Base-by-base conservation (phyloP, 108 stramenopile genomes). In the Skeletonema grethae region DNA sequence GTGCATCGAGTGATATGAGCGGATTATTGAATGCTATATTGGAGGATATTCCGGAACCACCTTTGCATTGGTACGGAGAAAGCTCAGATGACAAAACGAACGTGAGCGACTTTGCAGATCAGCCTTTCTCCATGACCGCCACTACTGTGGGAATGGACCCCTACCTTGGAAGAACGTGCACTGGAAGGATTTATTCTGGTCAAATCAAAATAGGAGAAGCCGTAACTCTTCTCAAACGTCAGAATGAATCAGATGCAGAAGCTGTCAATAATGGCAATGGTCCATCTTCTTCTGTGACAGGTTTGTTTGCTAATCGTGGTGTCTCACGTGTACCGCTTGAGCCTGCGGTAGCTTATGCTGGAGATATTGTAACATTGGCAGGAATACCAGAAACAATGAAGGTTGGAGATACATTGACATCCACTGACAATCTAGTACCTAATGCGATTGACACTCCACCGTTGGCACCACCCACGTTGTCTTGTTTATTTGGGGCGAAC, bases 401-500 rank as follows among this genome's bases (percentile, higher is more conserved):
- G 7, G 95, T 98, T 12, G 92, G 96, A 8, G 97, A 97, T 77
- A 97, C 97, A 7, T 70, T 98, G 58, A 99, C 99, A 5, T 63
- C 86, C 24, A 67, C 86, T 43, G 57, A 65, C 38, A 80, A 87
- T 41, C 81, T 76, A 15, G 85, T 92, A 5, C 58, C 67, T 11
- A 41, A 75, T 48, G 83, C 92, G 3, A 75, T 95, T 36, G 68
- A 82, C 34, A 91, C 98, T 2, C 96, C 95, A 25, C 95, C 97
- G 2, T 75, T 99, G 38, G 93, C 95, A 38, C 97, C 98, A 24
- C 97, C 99, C 0, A 98, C 97, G 0, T 79, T 99, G 31, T 81
- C 87, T 30, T 98, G 98, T 95, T 90, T 95, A 57, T 96, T 99
- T 80, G 95, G 94, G 8, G 97, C 98, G 18, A 99, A 99, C 82